Evolutionary conservation across 2,329 filamentous ascomycete genomes (phyloP), one percentile per base, ranked within the genome.

Genomic region (Cladosporium phlei): DNA sequence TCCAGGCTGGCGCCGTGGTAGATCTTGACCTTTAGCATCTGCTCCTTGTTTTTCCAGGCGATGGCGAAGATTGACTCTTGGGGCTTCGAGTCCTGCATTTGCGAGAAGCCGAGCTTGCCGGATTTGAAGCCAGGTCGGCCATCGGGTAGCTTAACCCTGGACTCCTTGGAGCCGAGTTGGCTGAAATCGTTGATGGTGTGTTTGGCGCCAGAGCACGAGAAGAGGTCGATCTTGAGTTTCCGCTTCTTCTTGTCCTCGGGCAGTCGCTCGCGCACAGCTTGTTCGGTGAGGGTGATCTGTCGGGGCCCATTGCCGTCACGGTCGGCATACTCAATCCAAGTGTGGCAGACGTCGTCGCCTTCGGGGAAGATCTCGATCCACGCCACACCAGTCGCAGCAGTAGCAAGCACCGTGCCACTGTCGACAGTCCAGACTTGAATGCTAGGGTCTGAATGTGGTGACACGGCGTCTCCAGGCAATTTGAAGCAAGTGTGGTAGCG

Each of bases 401-500:
- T 89, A 14, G 90, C 76, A 32, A 93, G 71, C 11, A 93, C 78
- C 46, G 82, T 84, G 9, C 83, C 82, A 50, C 82, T 82, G 48
- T 95, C 90, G 1, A 91, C 80, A 0, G 86, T 82, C 82, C 88
- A 97, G 1, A 87, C 86, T 59, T 95, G 88, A 1, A 96, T 78
- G 54, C 87, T 89, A 27, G 79, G 78, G 56, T 96, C 90, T 52
- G 73, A 77, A 12, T 45, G 21, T 10, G 55, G 46, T 29, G 78
- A 64, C 12, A 77, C 69, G 4, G 78, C 69, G 58, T 97, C 93
- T 47, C 81, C 84, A 0, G 90, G 88, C 43, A 95, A 77, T 46
- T 83, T 78, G 72, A 98, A 97, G 64, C 87, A 89, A 3, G 90
- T 88, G 61, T 98, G 93, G 55, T 83, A 85, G 54, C 89, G 83